Evolutionary conservation across 371 early-diverging fungal genomes (phyloP).

Genomic region (Syncephalastrum monosporum): DNA sequence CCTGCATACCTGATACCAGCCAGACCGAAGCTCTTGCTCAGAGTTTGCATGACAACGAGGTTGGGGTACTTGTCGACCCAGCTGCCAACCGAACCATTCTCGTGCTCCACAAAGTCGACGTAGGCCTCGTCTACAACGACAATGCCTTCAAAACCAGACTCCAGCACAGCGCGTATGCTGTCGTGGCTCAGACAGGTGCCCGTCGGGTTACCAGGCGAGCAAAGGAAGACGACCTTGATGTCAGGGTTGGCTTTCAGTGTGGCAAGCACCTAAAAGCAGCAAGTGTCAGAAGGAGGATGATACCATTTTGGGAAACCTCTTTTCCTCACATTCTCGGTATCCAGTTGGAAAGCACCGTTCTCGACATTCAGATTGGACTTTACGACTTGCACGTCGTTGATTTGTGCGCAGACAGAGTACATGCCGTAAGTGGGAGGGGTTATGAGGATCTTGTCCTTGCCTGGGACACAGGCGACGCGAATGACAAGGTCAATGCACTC

Average conservation of each 20-base stretch:
- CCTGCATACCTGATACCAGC: conserved; percentile 76
- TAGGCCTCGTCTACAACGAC: conserved; percentile 98
- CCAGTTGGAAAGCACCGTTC: conserved; percentile 80
- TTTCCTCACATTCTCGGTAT: conserved; percentile 64
- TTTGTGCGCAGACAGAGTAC: conserved; percentile 92
- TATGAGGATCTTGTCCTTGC: conserved; percentile 87
- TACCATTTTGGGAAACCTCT: background rate
- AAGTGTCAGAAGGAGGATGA: conserved; percentile 1
- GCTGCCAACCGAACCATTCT: conserved; percentile 68
- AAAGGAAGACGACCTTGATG: conserved; percentile 90
- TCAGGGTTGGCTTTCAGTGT: conserved; percentile 63
- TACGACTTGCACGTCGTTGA: conserved; percentile 91
- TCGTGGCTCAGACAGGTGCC: conserved; percentile 75
- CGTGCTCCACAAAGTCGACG: conserved; percentile 84
- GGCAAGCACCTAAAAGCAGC: conserved; percentile 52
- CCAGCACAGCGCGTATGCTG: conserved; percentile 75
- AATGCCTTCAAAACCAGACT: conserved; percentile 66
- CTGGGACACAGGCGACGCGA: conserved; percentile 90
- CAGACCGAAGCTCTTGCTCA: conserved; percentile 95
- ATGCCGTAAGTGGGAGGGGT: conserved; percentile 98
- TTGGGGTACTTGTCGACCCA: conserved; percentile 88
- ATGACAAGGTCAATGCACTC: conserved; percentile 93
- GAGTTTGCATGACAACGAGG: conserved; percentile 93
- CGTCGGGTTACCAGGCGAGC: conserved; percentile 98
- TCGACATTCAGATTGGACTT: conserved; percentile 79